These are phyloP conservation scores for Geotrichum candidum DNA, from an alignment of 1,139 yeast genomes.

Conservation along the genomic window DNA sequence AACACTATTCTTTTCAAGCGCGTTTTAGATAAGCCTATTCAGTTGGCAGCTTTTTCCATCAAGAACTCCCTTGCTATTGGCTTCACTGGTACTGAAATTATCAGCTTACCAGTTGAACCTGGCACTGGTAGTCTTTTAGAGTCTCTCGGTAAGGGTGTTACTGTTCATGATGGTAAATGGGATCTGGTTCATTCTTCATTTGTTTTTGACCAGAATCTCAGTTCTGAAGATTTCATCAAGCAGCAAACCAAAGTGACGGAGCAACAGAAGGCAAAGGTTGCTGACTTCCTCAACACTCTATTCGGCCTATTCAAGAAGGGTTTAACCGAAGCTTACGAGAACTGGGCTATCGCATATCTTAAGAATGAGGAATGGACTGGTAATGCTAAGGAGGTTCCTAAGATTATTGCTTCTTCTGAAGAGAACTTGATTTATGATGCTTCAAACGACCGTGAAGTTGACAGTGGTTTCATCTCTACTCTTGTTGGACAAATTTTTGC, in stretches of 20 bases:
- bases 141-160: constrained; percentile 61
- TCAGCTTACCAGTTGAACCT: constrained; percentile 48
- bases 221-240: constrained; percentile 1
- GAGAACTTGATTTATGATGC: constrained; percentile 46
- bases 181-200: constrained; percentile 11
- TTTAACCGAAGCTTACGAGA: constrained; percentile 24
- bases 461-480: constrained; percentile 45
- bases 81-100: constrained; percentile 25
- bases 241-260: constrained; percentile 5
- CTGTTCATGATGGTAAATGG: constrained; percentile 16
- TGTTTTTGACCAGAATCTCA: constrained; percentile 8
- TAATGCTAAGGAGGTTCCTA: constrained; percentile 19
- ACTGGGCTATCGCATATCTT: constrained; percentile 27
- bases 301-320: constrained; percentile 15
- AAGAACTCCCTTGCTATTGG: constrained; percentile 22
- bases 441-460: constrained; percentile 64
- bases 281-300: constrained; percentile 1
- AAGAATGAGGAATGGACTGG: constrained; percentile 29
- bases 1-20: constrained; percentile 38
- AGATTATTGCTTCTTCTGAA: constrained; percentile 13
- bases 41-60: constrained; percentile 22
- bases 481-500: constrained; percentile 15
- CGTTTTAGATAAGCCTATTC: constrained; percentile 23
- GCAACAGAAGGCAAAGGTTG: neutral
- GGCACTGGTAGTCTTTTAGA: constrained; percentile 70